A percentile compares a stretch with the other conserved stretches of the same genome.
phyloP scores from a whole-genome alignment of 768 basidiomycete species.

The Ephemerocybe angulata region DNA sequence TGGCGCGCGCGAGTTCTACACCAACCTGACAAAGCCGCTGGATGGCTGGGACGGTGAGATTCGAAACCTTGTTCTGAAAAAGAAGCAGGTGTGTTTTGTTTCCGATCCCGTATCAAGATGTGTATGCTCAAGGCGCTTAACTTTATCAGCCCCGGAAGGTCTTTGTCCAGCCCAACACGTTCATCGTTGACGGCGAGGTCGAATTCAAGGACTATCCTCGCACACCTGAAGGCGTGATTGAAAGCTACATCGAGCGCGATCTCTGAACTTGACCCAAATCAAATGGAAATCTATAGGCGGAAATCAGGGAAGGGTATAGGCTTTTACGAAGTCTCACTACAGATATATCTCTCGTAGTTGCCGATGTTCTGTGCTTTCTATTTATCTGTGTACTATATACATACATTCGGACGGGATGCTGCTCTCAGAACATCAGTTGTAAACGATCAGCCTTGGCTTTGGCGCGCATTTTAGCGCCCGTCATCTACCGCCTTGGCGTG shows the following conservation, averaged over 20 bases:
- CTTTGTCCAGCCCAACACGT: constrained; percentile 81
- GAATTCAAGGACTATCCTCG: constrained; percentile 76
- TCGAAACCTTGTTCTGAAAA: constrained; percentile 70
- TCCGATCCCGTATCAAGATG: not conserved
- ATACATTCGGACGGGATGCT: too few species aligned
- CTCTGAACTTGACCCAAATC: too few species aligned
- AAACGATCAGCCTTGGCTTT: too few species aligned
- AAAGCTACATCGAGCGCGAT: constrained; percentile 75
- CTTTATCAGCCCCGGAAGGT: constrained; percentile 69
- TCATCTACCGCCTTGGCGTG: too few species aligned
- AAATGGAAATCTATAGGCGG: too few species aligned
- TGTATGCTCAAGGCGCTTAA: not conserved
- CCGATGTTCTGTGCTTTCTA: too few species aligned
- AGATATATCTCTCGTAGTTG: too few species aligned
- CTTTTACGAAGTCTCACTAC: too few species aligned
- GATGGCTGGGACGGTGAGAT: constrained; percentile 72
- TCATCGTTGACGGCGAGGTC: constrained; percentile 63
- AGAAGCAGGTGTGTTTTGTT: constrained; percentile 60
- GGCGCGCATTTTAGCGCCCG: too few species aligned
- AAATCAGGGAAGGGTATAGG: too few species aligned
- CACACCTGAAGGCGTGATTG: constrained; percentile 68
- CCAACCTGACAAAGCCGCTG: constrained; percentile 70
- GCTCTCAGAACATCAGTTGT: too few species aligned
- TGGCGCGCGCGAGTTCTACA: constrained; percentile 78
- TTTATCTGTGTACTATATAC: too few species aligned